Conservation (phyloP, 2,329 filamentous ascomycete species). For the Coleophoma cylindrospora region DNA sequence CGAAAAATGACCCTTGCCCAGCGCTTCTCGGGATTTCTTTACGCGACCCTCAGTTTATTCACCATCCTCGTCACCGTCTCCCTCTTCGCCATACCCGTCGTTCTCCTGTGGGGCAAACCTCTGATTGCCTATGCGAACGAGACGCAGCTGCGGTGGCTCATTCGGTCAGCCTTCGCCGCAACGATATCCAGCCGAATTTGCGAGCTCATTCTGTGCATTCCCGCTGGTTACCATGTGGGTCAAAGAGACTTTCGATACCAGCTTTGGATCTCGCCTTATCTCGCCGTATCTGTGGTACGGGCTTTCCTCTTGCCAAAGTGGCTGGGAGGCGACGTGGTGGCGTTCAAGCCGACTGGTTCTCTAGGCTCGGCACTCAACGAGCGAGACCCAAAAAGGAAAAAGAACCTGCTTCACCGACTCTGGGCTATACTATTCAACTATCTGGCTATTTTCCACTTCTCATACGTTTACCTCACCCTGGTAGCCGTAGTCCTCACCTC, state of each 20-base stretch:
- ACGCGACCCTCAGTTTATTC: not conserved
- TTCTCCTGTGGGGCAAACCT: not conserved
- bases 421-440: constrained; percentile 49
- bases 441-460: constrained; percentile 48
- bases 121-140: not conserved
- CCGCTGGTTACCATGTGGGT: no score
- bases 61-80: not conserved
- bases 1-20: not conserved
- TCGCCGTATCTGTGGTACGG: not conserved
- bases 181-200: no score
- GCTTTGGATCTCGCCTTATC: no score
- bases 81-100: not conserved
- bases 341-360: not conserved
- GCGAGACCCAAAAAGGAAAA: not conserved
- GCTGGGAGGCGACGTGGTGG: not conserved
- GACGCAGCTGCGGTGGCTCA: not conserved
- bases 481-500: constrained; percentile 43
- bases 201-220: no score
- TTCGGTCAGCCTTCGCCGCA: no score
- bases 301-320: not conserved
- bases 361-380: not conserved
- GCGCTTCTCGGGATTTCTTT: not conserved
- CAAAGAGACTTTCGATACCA: no score
- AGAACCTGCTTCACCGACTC: constrained; percentile 40
- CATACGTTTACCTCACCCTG: constrained; percentile 49